phyloP scores from a whole-genome alignment of 129 eudicot species.

The Artemisia argyi region DNA sequence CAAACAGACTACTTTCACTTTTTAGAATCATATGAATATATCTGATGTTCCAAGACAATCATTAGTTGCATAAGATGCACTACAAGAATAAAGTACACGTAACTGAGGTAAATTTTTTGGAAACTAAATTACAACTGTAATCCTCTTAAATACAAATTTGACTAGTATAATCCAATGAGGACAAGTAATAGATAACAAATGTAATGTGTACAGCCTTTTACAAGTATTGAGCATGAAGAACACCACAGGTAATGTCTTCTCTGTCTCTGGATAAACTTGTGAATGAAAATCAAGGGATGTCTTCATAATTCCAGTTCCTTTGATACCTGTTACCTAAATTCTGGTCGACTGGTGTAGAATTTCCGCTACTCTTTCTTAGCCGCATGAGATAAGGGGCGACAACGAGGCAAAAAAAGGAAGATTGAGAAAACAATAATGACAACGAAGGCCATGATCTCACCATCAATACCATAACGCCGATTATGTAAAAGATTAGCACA shows the following conservation, averaged over 20 bases:
- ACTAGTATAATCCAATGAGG: not conserved
- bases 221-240: constrained; percentile 11
- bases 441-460: constrained; percentile 31
- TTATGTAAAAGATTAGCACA: constrained; percentile 17
- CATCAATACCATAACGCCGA: constrained; percentile 16
- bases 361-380: constrained; percentile 23
- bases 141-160: not conserved
- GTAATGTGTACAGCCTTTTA: constrained; percentile 6
- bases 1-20: not conserved
- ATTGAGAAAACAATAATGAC: constrained; percentile 21
- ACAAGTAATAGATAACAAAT: constrained; percentile 12
- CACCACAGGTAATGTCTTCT: constrained; percentile 2
- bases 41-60: not conserved
- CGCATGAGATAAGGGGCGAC: constrained; percentile 19
- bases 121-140: not conserved
- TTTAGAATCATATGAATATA: not conserved
- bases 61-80: not conserved
- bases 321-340: constrained; percentile 8
- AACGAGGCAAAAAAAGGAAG: constrained; percentile 14
- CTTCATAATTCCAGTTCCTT: constrained; percentile 23
- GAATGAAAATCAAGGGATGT: constrained; percentile 13
- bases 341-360: not conserved
- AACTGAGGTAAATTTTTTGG: not conserved
- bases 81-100: not conserved
- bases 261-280: not conserved